Base-by-base conservation (phyloP, 1,139 yeast genomes). In the Blastobotrys apis region DNA sequence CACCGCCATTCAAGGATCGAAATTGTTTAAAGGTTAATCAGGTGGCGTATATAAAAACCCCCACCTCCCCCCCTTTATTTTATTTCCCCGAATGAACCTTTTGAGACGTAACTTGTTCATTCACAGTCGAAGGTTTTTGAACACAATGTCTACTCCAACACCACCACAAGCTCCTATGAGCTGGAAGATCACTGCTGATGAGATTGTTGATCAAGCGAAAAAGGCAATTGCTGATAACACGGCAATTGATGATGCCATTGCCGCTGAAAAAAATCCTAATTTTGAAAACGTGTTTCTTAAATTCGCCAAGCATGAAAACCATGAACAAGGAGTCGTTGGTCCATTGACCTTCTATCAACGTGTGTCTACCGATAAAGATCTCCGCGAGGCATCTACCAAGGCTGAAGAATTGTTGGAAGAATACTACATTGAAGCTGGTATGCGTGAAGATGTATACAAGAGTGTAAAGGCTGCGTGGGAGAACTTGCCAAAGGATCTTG, bases 341-440 rank as follows among this genome's bases (percentile, higher is more conserved):
- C 81, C 75, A 53, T 59, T 82, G 53, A 68, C 80, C 4, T 84
- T 85, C 59, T 80, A 77, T 57, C 85, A 79, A 62, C 78, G 81
- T 53, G 90, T 85, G 15, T 80, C 90, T 9, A 57, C 78, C 10
- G 71, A 75, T 51, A 76, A 80, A 55, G 77, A 65, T 10, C 59
- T 84, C 29, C 75, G 95, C 56, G 86, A 83, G 51, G 87, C 88
- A 2, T 78, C 90, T 1, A 73, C 74, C 35, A 69, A 75, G 51
- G 82, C 85, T 1, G 82, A 80, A 50, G 77, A 79, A 58, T 57
- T 70, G 45, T 62, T 82, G 35, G 73, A 77, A 42, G 74, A 78
- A 37, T 76, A 70, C 53, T 65, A 72, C 10, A 81, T 84, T 55
- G 94, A 83, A 53, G 73, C 83, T 25, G 73, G 75, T 20, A 66